A percentile compares a stretch with the other conserved stretches of the same genome.
These are phyloP conservation scores for Zygoascus tannicola DNA, from an alignment of 805 yeast species.

Conservation along the genomic window DNA sequence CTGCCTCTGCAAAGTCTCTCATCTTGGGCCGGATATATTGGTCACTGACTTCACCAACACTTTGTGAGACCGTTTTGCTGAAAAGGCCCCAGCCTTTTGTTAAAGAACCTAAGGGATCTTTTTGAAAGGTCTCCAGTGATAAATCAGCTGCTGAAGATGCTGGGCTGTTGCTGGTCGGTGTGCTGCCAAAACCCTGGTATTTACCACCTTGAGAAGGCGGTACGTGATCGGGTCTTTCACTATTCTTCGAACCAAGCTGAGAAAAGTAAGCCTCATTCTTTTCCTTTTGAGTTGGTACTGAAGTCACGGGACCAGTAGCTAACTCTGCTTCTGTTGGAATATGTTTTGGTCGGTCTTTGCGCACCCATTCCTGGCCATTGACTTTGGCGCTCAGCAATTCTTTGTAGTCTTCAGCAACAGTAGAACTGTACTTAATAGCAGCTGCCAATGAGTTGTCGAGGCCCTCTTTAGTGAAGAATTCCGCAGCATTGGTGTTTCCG, in stretches of 20 bases:
- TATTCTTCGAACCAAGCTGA: slow-evolving; percentile 63
- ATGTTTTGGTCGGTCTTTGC: slow-evolving; percentile 14
- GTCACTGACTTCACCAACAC: slow-evolving; percentile 78
- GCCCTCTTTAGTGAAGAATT: slow-evolving; percentile 64
- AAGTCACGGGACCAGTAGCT: background rate
- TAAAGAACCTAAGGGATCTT: slow-evolving; percentile 87
- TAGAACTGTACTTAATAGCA: slow-evolving; percentile 71
- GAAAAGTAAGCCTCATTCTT: slow-evolving; percentile 79
- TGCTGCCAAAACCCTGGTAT: slow-evolving; percentile 83
- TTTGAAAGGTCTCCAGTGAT: slow-evolving; percentile 28
- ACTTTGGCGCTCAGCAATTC: slow-evolving; percentile 64
- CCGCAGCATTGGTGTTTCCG: slow-evolving; percentile 70
- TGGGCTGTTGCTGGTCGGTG: slow-evolving; percentile 16
- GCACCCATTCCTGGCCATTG: slow-evolving; percentile 56
- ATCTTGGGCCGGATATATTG: slow-evolving; percentile 86
- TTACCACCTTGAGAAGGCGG: slow-evolving; percentile 95
- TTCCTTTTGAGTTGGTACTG: slow-evolving; percentile 32
- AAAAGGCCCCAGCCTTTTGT: slow-evolving; percentile 92
- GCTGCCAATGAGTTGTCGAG: slow-evolving; percentile 56
- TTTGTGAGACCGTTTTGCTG: slow-evolving; percentile 73
- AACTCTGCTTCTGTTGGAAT: background rate
- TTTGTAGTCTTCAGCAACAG: slow-evolving; percentile 91
- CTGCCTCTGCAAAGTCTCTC: slow-evolving; percentile 70
- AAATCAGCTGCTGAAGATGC: slow-evolving; percentile 13
- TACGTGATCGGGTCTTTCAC: slow-evolving; percentile 59